phyloP scores from a whole-genome alignment of 169 alveolate species.

The Pseudocohnilembus persalinus region DNA sequence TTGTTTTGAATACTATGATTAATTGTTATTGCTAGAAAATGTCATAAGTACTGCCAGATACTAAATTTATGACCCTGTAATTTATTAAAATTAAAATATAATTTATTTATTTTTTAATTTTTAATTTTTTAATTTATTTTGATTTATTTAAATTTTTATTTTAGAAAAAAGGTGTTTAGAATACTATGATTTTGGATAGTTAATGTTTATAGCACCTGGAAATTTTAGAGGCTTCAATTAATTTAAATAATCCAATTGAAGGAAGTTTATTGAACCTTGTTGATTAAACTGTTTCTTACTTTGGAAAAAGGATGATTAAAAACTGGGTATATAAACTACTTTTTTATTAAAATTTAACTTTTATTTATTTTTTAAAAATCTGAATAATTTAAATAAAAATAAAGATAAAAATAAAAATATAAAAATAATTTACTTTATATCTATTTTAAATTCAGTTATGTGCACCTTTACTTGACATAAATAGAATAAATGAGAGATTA shows the following conservation, averaged over 20 bases:
- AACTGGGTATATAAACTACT: constrained; percentile 85
- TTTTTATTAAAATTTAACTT: no score
- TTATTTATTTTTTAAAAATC: no score
- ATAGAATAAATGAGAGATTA: constrained; percentile 88
- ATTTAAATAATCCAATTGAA: constrained; percentile 52
- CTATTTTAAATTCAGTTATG: constrained; percentile 26
- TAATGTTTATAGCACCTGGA: constrained; percentile 81
- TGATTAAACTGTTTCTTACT: constrained; percentile 92
- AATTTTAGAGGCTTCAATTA: constrained; percentile 57
- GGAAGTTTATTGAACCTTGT: constrained; percentile 83
- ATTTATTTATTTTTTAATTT: constrained; percentile 33
- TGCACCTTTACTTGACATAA: constrained; percentile 88
- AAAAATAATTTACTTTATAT: background rate
- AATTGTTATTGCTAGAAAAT: constrained; percentile 58
- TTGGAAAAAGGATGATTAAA: constrained; percentile 94
- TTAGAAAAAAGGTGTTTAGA: background rate
- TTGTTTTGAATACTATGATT: constrained; percentile 68
- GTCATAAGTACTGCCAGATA: constrained; percentile 57
- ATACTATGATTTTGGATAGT: constrained; percentile 75
- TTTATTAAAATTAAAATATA: constrained; percentile 37
- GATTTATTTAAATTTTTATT: no score
- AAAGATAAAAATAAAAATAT: no score
- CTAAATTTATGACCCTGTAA: constrained; percentile 34
- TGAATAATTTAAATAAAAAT: no score
- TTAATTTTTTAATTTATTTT: no score